Conservation (phyloP, 176 grass and related monocot genomes). For the Aegilops longissima region DNA sequence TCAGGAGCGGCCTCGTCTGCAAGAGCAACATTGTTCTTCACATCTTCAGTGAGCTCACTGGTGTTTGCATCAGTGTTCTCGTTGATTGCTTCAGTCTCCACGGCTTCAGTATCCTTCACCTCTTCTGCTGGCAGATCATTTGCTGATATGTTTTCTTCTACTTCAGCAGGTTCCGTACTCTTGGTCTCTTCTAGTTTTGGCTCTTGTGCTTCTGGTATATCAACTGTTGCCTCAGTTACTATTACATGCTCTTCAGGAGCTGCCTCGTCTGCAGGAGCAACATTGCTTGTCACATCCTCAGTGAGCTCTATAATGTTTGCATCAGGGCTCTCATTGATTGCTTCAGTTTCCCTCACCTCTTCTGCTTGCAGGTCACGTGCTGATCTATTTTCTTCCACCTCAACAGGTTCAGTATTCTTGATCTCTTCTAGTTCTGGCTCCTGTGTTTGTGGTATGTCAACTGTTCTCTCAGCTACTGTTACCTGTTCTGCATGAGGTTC, state of each 20-base stretch:
- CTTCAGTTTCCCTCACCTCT: constrained; percentile 11
- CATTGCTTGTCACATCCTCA: constrained; percentile 18
- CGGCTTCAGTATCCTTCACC: not conserved
- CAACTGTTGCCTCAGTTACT: constrained; percentile 2
- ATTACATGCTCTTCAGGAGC: not conserved
- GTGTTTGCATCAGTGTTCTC: too few relatives aligned
- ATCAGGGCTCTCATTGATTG: not conserved
- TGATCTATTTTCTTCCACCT: not conserved
- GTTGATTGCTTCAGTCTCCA: too few relatives aligned
- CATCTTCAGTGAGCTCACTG: too few relatives aligned
- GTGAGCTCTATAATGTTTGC: constrained; percentile 1
- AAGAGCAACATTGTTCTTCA: too few relatives aligned
- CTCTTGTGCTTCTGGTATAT: constrained; percentile 5
- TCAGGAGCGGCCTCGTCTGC: too few relatives aligned
- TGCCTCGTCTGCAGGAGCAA: not conserved
- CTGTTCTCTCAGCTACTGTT: not conserved
- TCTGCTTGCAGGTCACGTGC: constrained; percentile 4
- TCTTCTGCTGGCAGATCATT: not conserved
- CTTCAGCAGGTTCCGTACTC: constrained; percentile 6
- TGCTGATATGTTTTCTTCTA: constrained; percentile 8
- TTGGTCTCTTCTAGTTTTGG: constrained; percentile 34
- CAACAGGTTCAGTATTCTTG: constrained; percentile 3
- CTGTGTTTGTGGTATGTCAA: not conserved
- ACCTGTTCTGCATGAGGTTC: not conserved
- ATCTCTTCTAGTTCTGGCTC: constrained; percentile 17